Percentiles rank a stretch among this genome's conserved stretches.
Evolutionary conservation across 371 early-diverging fungal genomes (phyloP).

Genomic region (Circinella umbellata): DNA sequence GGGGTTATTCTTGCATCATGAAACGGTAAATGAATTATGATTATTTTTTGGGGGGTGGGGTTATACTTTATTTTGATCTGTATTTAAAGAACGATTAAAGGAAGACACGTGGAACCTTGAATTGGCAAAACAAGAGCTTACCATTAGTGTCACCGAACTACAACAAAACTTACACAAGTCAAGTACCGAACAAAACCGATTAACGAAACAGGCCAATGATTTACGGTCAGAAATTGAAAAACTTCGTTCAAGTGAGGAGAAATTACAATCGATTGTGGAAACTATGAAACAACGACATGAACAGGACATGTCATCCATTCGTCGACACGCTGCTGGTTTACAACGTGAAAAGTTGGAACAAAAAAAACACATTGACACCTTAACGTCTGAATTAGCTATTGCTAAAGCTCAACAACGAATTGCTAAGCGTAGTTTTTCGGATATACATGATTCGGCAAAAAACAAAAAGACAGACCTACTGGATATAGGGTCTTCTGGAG

Average conservation of each 20-base stretch:
- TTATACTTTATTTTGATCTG: not conserved
- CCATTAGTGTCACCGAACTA: slow-evolving; percentile 54
- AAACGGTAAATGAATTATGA: no score
- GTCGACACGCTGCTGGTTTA: slow-evolving; percentile 55
- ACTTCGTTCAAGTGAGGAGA: slow-evolving; percentile 70
- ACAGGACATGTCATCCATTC: slow-evolving; percentile 65
- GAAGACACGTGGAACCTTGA: slow-evolving; percentile 69
- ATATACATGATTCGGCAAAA: not conserved
- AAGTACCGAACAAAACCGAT: slow-evolving; percentile 54
- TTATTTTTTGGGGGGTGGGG: no score
- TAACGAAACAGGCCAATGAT: slow-evolving; percentile 54
- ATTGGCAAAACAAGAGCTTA: slow-evolving; percentile 63
- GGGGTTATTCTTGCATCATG: no score
- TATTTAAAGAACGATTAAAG: slow-evolving; percentile 53
- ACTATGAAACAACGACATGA: slow-evolving; percentile 66
- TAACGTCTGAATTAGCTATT: slow-evolving; percentile 60
- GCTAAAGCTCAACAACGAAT: slow-evolving; percentile 39
- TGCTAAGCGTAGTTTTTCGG: slow-evolving; percentile 18
- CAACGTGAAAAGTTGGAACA: slow-evolving; percentile 70
- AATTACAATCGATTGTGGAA: slow-evolving; percentile 54
- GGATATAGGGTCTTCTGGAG: not conserved
- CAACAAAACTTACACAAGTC: slow-evolving; percentile 56
- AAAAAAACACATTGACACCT: slow-evolving; percentile 60
- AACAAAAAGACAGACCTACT: not conserved
- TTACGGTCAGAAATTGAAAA: slow-evolving; percentile 66